Conservation (phyloP, 225 moss, liverwort and hornwort species). For the Physcomitrellopsis africana region DNA sequence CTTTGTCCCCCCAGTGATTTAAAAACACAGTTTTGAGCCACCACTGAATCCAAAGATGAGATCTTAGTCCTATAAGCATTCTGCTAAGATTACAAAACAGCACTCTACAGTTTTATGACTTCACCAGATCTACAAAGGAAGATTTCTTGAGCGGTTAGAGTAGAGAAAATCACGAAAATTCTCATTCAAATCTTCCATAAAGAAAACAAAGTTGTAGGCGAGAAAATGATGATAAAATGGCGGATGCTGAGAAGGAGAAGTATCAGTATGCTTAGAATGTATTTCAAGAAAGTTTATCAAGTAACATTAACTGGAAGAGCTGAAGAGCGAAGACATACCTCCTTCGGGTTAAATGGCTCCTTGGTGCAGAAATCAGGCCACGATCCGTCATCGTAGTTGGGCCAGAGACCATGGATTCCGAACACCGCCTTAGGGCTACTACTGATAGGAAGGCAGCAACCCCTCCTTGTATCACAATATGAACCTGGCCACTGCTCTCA, state of each 20-base stretch:
- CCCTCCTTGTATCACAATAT: conserved; percentile 50
- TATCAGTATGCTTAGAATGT: not conserved
- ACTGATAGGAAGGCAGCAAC: conserved; percentile 47
- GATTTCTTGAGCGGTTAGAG: not conserved
- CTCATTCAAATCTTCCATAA: too few relatives aligned
- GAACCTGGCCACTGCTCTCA: conserved; percentile 62
- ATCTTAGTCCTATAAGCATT: not conserved
- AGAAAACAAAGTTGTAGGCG: not conserved
- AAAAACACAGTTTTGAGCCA: not conserved
- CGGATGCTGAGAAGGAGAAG: not conserved
- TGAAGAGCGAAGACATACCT: conserved; percentile 27
- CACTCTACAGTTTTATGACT: not conserved
- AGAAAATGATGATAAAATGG: not conserved
- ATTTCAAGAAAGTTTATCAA: not conserved
- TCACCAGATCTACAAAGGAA: not conserved
- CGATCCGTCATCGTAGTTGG: conserved; percentile 53
- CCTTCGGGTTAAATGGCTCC: conserved; percentile 43
- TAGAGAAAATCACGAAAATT: not conserved
- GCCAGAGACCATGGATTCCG: conserved; percentile 62
- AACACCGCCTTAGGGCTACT: conserved; percentile 51
- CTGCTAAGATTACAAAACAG: not conserved
- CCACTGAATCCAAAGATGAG: not conserved
- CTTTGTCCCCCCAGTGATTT: not conserved
- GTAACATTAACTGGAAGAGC: not conserved
- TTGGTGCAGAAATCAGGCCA: conserved; percentile 53